Conservation (phyloP, 2,329 filamentous ascomycete genomes). For the Amauroascus niger region DNA sequence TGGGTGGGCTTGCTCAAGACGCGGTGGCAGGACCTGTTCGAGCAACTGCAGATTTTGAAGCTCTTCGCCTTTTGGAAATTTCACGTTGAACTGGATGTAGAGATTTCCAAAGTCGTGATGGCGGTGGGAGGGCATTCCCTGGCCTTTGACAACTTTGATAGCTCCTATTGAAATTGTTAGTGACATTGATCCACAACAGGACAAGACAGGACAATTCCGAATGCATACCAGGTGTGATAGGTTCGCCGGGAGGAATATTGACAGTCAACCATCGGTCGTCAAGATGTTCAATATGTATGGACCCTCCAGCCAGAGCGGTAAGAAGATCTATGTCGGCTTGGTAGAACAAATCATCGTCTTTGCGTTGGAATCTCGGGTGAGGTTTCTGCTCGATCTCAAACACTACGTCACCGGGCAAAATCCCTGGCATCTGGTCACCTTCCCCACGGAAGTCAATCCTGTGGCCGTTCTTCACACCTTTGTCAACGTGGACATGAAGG, state of each 20-base stretch:
- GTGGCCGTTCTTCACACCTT: constrained; percentile 83
- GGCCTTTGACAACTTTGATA: constrained; percentile 87
- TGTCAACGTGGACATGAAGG: constrained; percentile 93
- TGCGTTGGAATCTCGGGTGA: constrained; percentile 88
- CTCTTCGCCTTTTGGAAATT: constrained; percentile 74
- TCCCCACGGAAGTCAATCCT: constrained; percentile 97
- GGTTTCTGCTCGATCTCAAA: constrained; percentile 99
- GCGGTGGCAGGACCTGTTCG: constrained; percentile 73
- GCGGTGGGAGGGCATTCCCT: constrained; percentile 93
- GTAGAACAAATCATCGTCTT: constrained; percentile 92
- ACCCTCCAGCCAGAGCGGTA: constrained; percentile 84
- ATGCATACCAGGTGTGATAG: constrained; percentile 74
- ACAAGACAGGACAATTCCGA: neutral
- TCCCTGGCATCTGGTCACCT: constrained; percentile 88
- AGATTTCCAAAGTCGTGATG: constrained; percentile 95
- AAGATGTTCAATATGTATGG: constrained; percentile 87
- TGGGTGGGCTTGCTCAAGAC: constrained; percentile 54
- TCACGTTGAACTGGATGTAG: constrained; percentile 95
- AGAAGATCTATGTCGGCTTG: constrained; percentile 91
- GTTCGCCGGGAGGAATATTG: constrained; percentile 86
- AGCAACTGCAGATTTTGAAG: constrained; percentile 66
- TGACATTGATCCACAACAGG: neutral
- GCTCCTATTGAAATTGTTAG: constrained; percentile 48
- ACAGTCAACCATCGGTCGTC: constrained; percentile 95
- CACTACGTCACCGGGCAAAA: constrained; percentile 88